phyloP scores from a whole-genome alignment of 352 stramenopile genomes.

The Elongisporangium prolatum region DNA sequence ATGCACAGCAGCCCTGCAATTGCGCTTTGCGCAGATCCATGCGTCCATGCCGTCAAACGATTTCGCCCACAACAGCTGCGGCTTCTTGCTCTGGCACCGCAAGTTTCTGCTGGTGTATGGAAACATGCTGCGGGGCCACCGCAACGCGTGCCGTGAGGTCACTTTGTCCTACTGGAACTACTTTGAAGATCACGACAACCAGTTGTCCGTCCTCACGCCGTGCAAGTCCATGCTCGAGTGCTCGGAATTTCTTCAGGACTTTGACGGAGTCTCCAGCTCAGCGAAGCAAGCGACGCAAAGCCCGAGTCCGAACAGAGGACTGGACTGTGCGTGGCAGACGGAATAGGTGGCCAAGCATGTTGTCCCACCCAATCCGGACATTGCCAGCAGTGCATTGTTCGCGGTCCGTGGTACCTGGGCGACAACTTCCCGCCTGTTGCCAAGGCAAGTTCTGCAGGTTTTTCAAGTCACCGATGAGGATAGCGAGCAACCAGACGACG shows the following conservation, averaged over 20 bases:
- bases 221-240: conserved; percentile 38
- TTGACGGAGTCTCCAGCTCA: conserved; percentile 45
- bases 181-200: conserved; percentile 52
- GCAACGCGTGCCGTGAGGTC: conserved; percentile 30
- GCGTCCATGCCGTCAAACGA: conserved; percentile 33
- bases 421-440: conserved; percentile 13
- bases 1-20: too few relatives aligned
- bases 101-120: conserved; percentile 66
- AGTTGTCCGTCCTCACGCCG: conserved; percentile 26
- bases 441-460: too few relatives aligned
- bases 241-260: conserved; percentile 41
- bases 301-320: too few relatives aligned
- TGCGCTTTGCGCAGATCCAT: conserved; percentile 54
- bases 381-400: conserved; percentile 6
- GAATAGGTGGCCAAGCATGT: too few relatives aligned
- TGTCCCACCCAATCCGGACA: background rate
- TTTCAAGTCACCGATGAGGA: too few relatives aligned
- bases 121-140: conserved; percentile 60
- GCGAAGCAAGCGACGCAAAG: background rate
- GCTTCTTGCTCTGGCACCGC: conserved; percentile 56
- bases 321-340: too few relatives aligned
- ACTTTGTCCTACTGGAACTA: conserved; percentile 68
- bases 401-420: conserved; percentile 34
- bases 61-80: conserved; percentile 39
- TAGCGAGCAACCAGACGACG: too few relatives aligned